Evolutionary conservation across 805 yeast genomes (phyloP).

Genomic region (Kazachstania psychrophila): DNA sequence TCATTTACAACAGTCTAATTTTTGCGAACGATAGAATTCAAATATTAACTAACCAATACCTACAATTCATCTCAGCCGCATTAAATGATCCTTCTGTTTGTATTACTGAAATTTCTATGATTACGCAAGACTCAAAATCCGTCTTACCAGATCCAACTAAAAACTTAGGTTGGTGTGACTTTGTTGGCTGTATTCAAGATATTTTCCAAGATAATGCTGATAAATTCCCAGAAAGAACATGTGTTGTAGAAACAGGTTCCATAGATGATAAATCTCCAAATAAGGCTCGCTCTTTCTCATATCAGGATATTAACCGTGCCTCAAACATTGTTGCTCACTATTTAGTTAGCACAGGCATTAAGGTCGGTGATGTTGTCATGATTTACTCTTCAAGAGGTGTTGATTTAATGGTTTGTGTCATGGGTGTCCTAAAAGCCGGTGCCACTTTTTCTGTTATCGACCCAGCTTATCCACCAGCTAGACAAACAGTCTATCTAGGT

Average conservation of each 20-base stretch:
- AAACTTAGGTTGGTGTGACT: slow-evolving; percentile 83
- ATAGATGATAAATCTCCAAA: slow-evolving; percentile 37
- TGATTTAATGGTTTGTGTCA: slow-evolving; percentile 89
- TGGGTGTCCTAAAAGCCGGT: slow-evolving; percentile 98
- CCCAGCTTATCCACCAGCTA: slow-evolving; percentile 97
- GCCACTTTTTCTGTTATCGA: slow-evolving; percentile 98
- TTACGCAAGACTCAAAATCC: slow-evolving; percentile 54
- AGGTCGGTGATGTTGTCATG: slow-evolving; percentile 92
- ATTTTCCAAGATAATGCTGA: slow-evolving; percentile 84
- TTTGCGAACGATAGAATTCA: slow-evolving; percentile 62
- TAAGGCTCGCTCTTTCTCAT: slow-evolving; percentile 64
- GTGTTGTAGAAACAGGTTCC: slow-evolving; percentile 82
- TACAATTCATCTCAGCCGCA: slow-evolving; percentile 39
- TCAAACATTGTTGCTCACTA: slow-evolving; percentile 90
- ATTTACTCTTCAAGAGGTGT: slow-evolving; percentile 97
- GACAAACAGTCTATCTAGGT: slow-evolving; percentile 85
- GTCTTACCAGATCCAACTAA: slow-evolving; percentile 79
- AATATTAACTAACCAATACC: slow-evolving; percentile 64
- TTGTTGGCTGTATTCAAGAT: slow-evolving; percentile 93
- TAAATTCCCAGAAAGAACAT: slow-evolving; percentile 72
- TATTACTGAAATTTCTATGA: slow-evolving; percentile 55
- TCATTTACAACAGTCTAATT: slow-evolving; percentile 61
- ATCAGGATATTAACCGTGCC: slow-evolving; percentile 82
- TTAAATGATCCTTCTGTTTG: slow-evolving; percentile 30
- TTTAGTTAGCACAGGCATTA: slow-evolving; percentile 68